These are phyloP conservation scores for Leishmania guyanensis DNA, from an alignment of 208 protist genomes.

Conservation along the genomic window DNA sequence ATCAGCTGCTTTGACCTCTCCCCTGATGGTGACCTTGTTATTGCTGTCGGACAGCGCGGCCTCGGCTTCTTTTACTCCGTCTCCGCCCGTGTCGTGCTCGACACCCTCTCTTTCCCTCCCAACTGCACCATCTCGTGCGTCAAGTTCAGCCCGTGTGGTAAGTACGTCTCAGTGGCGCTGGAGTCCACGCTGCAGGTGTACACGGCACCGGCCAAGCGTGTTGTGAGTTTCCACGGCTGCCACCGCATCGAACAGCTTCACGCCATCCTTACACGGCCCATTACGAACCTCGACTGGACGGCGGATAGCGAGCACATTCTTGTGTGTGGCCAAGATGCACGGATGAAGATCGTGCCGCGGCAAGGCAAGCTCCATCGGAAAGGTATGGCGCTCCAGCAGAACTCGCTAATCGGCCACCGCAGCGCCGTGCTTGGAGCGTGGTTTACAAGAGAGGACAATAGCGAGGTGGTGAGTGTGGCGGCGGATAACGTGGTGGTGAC, in stretches of 20 bases:
- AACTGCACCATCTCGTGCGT: constrained; percentile 65
- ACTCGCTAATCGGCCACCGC: constrained; percentile 85
- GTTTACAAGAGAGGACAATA: constrained; percentile 64
- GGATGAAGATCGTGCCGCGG: constrained; percentile 90
- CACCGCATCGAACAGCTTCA: constrained; percentile 90
- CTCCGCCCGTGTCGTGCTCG: constrained; percentile 83
- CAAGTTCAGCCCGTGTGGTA: constrained; percentile 89
- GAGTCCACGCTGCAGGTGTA: constrained; percentile 90
- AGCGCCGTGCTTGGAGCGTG: constrained; percentile 86
- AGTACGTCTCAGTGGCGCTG: constrained; percentile 85
- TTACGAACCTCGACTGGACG: constrained; percentile 84
- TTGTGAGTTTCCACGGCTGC: constrained; percentile 86
- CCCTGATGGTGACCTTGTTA: constrained; percentile 78
- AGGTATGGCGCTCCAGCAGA: constrained; percentile 78
- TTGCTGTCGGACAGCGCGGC: constrained; percentile 78
- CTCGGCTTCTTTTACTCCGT: constrained; percentile 91
- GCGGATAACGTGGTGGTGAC: constrained; percentile 82
- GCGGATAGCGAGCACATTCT: constrained; percentile 84
- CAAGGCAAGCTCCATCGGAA: constrained; percentile 74
- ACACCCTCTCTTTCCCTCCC: constrained; percentile 88
- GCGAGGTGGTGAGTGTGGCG: constrained; percentile 75
- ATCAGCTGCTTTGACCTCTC: constrained; percentile 91
- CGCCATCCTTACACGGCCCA: constrained; percentile 76
- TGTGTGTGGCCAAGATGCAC: constrained; percentile 82
- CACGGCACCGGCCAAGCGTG: constrained; percentile 78